Evolutionary conservation across 2,329 filamentous ascomycete species (phyloP), one percentile per base, ranked within the genome.

Genomic region (Catunica adiposa): DNA sequence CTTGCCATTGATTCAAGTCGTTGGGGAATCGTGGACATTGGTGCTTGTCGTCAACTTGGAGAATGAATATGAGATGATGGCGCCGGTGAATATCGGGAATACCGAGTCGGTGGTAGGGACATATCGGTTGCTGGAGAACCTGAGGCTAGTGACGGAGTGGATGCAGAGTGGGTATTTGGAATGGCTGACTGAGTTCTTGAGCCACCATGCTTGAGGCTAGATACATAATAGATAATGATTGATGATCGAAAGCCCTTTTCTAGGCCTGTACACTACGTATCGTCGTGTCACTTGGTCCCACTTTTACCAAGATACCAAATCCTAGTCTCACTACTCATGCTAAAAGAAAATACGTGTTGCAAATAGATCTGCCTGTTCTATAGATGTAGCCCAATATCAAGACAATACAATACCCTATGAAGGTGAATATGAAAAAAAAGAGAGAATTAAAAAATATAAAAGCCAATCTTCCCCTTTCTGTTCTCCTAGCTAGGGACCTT

Each of bases 121-220:
- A 7, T 58, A 58, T 37, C 53, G 56, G 34, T 31, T 58, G 34
- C 22, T 58, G 17, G 53, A 58, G 34, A 47, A 38, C 4, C 20
- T 58, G 29, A 53, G 56, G 23, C 25, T 38, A 20, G 26, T 58
- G 17, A 34, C 48, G 8, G 26, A 58, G 7, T 58, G 56, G 56
- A 55, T 55, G 20, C 48, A 34, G 22, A 44, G 46, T 3, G 56
- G 48, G 11, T 58, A 58, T n/a, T 34, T 56, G 20, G 40, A 58
- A 20, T 58, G 56, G 56, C 34, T 58, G 17, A 47, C 50, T 8
- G 56, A 55, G 15, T 58, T 58, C 34, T n/a, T 58, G 34, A 51
- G 44, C 7, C 48, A 55, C 5, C 56, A 58, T 44, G 46, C 48
- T 17, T 44, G n/a, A 11, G 11, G 29, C 5, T 11, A 34, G 29